Evolutionary conservation across 805 yeast species (phyloP), one percentile per base, ranked within the genome.

Genomic region (Candida namnaoensis): DNA sequence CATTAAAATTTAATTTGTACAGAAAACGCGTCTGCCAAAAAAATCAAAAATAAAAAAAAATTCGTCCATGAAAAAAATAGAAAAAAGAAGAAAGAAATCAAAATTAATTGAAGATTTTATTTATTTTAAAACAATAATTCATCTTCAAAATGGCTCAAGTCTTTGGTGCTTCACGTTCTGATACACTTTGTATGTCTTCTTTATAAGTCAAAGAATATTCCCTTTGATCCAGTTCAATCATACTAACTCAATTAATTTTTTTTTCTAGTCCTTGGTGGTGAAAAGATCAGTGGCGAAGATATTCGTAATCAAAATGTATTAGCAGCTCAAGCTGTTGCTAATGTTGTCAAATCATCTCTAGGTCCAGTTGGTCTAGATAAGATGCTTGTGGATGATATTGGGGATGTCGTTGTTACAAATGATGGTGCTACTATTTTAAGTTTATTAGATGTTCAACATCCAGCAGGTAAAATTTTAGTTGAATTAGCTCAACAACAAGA

Each of bases 311-410:
- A 95, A 63, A 93, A 93, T 56, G 96, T 95, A 15, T 67, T 88
- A 58, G 99, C 99, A 7, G 93, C 98, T 71, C 90, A 90, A 62
- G 99, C 99, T 19, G 99, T 93, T 24, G 99, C 98, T 36, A 98
- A 93, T 62, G 75, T 93, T 44, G 99, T 91, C 37, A 91, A 91
- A 63, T 82, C 96, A 12, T 90, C 98, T 1, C 69, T 93, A 43
- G 99, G 99, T 5, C 99, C 99, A 8, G 98, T 93, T 32, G 99
- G 99, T 26, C 72, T 93, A 41, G 99, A 93, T 68, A 93, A 93
- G 69, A 93, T 93, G 96, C 74, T 93, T 38, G 99, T 93, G 34
- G 99, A 93, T 64, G 99, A 93, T 57, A 95, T 93, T 65, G 99
- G 99, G 48, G 99, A 95, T 65, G 97, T 93, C 37, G 90, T 96